phyloP scores from a whole-genome alignment of 1,139 yeast species.

The Lodderomyces margitis region DNA sequence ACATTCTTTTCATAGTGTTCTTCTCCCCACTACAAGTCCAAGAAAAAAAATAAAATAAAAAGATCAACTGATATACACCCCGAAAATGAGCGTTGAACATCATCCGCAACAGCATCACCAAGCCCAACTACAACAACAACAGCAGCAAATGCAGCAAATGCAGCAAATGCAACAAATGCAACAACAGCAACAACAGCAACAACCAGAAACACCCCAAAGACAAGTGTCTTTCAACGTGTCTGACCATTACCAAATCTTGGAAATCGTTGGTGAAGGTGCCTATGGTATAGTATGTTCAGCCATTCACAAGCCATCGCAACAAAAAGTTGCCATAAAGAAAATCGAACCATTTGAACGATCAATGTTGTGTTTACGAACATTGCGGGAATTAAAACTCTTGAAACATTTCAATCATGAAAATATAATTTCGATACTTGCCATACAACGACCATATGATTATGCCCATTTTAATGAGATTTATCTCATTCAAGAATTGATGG shows the following conservation, averaged over 20 bases:
- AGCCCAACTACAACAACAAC: constrained; percentile 8
- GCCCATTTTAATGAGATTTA: constrained; percentile 61
- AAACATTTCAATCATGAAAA: constrained; percentile 40
- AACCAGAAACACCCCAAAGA: constrained; percentile 9
- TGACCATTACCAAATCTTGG: constrained; percentile 35
- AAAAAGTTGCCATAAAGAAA: constrained; percentile 43
- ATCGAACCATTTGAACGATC: constrained; percentile 40
- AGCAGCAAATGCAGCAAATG: constrained; percentile 4
- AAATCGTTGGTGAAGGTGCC: constrained; percentile 48
- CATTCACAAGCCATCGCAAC: constrained; percentile 36
- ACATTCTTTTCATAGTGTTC: no score
- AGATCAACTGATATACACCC: no score
- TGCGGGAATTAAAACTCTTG: constrained; percentile 41
- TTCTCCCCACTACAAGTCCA: no score
- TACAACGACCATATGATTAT: constrained; percentile 35
- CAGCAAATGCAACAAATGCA: constrained; percentile 4
- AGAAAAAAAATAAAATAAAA: no score
- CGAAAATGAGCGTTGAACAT: constrained; percentile 6
- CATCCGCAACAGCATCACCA: constrained; percentile 2
- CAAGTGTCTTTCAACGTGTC: constrained; percentile 32
- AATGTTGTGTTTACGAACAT: constrained; percentile 37
- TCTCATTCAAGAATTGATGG: constrained; percentile 70
- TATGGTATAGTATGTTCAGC: constrained; percentile 47
- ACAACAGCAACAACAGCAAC: constrained; percentile 4
- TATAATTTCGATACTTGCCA: constrained; percentile 36